phyloP scores from a whole-genome alignment of 2,329 filamentous ascomycete genomes.

The Gnomoniopsis sp. region DNA sequence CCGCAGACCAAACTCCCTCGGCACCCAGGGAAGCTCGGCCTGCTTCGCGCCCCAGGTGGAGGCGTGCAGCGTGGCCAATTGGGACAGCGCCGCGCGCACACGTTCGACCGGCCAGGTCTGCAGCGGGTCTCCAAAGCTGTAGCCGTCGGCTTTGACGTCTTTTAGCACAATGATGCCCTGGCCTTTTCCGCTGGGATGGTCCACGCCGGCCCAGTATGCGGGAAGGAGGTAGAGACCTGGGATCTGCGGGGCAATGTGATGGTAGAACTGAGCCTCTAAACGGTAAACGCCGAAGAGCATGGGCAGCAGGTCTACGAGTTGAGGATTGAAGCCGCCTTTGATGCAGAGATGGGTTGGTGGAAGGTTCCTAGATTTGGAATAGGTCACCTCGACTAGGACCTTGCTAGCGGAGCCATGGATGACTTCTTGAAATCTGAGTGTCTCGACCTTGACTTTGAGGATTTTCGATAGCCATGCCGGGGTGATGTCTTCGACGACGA shows the following conservation, averaged over 20 bases:
- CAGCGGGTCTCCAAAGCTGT: slow-evolving; percentile 20
- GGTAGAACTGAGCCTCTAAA: slow-evolving; percentile 17
- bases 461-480: slow-evolving; percentile 22
- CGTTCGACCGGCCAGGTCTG: slow-evolving; percentile 7
- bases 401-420: slow-evolving; percentile 23
- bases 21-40: slow-evolving; percentile 27
- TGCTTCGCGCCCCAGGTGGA: slow-evolving; percentile 33
- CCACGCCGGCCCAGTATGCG: slow-evolving; percentile 4
- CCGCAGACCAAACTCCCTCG: slow-evolving; percentile 26
- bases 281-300: slow-evolving; percentile 8
- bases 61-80: slow-evolving; percentile 38
- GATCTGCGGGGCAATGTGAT: slow-evolving; percentile 18
- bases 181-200: slow-evolving; percentile 2
- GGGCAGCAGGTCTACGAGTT: slow-evolving; percentile 6
- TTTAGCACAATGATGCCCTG: slow-evolving; percentile 13
- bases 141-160: slow-evolving; percentile 16
- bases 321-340: slow-evolving; percentile 36
- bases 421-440: slow-evolving; percentile 13
- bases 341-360: slow-evolving; percentile 29
- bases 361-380: slow-evolving; percentile 17
- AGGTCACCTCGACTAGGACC: slow-evolving; percentile 23
- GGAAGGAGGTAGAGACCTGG: slow-evolving; percentile 20
- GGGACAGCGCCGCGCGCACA: slow-evolving; percentile 28
- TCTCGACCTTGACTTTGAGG: slow-evolving; percentile 18
- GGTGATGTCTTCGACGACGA: slow-evolving; percentile 20